Evolutionary conservation across 179 eudicot genomes (phyloP), one percentile per base, ranked within the genome.

Genomic region (Heliamphora pulchella): DNA sequence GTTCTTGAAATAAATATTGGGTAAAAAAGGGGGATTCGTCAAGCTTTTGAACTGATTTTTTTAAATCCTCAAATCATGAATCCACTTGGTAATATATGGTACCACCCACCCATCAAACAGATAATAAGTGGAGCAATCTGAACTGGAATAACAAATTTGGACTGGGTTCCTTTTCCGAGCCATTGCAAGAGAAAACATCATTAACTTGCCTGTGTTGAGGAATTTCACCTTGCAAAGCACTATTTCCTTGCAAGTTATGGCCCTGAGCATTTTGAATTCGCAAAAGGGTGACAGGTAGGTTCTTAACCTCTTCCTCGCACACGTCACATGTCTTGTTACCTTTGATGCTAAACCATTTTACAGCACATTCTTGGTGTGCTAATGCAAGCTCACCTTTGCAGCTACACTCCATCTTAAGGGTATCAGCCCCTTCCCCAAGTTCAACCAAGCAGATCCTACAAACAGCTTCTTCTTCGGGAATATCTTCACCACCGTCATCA

Each of bases 351-450:
- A 96, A 96, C 99, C 99, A 96, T 85, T 94, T 96, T 57, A 96
- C 85, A 41, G 92, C 97, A 77, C 99, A 96, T 85, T 91, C 98
- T 80, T 90, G 88, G 88, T 96, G 99, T 73, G 92, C 98, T 77
- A 96, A 83, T 63, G 99, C 98, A 79, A 96, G 96, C 75, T 92
- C 99, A 18, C 99, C 99, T 89, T 92, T 96, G 86, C 99, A 96
- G 87, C 89, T 87, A 43, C 99, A 96, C 83, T 96, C 99, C 98
- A 96, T 86, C 89, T 94, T 96, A 59, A 96, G 90, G 18, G 93
- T 87, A 31, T 93, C 95, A 11, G 89, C 89, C 77, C 89, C 97
- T 85, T 95, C 98, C 54, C 90, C 87, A 13, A 96, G 94, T 82
- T 96, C 98, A 47, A 87, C 88, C 78, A 90, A 86, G 85, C 98